Evolutionary conservation across 1,139 yeast species (phyloP).

Genomic region (Yamadazyma membranifaciens): DNA sequence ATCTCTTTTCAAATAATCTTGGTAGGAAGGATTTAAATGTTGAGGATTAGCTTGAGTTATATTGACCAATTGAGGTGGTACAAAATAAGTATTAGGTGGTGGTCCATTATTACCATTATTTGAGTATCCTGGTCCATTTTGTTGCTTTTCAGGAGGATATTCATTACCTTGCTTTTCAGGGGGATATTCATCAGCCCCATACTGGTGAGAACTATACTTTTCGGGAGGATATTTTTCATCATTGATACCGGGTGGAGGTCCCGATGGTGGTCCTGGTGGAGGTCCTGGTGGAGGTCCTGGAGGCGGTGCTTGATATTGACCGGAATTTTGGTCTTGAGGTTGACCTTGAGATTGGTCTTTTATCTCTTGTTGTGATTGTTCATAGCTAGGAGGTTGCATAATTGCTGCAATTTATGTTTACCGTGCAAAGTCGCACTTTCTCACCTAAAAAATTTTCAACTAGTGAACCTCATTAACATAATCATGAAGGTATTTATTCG

Average conservation of each 20-base stretch:
- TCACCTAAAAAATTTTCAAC: neutral
- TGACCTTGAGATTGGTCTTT: neutral
- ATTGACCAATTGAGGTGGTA: constrained; percentile 34
- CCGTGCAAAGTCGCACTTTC: neutral
- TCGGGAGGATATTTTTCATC: neutral
- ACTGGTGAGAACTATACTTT: neutral
- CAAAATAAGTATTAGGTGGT: constrained; percentile 5
- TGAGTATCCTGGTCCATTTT: neutral
- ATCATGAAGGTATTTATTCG: constrained; percentile 23
- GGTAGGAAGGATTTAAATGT: constrained; percentile 39
- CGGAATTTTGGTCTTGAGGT: neutral
- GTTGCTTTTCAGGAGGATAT: neutral
- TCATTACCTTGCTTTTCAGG: constrained; percentile 1
- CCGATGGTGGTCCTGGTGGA: no score
- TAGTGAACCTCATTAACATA: no score
- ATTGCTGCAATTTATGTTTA: neutral
- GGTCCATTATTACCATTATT: neutral
- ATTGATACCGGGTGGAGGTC: no score
- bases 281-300: neutral
- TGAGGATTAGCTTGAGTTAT: constrained; percentile 36
- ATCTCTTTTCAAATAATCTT: constrained; percentile 32
- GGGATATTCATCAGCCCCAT: constrained; percentile 1
- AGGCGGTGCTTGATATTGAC: neutral
- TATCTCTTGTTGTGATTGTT: constrained; percentile 5
- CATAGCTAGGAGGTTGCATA: constrained; percentile 8